Evolutionary conservation across 768 basidiomycete genomes (phyloP).

Genomic region (Leccinum rimulosum): DNA sequence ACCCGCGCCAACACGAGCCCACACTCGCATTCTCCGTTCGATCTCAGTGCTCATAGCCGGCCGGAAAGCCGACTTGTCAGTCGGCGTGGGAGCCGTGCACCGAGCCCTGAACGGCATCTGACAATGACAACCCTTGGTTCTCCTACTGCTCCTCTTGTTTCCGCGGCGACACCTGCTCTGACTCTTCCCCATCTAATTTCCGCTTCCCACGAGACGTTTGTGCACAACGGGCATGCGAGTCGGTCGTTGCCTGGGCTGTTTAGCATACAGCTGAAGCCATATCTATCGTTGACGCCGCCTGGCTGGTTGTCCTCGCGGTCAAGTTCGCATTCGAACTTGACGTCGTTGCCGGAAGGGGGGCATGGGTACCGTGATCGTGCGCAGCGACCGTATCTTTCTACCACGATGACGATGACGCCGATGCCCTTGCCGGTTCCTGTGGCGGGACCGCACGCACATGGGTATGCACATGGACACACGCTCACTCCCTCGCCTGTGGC

Average conservation of each 20-base stretch:
- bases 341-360: slow-evolving; percentile 6
- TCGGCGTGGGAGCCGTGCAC: slow-evolving; percentile 44
- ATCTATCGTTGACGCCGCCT: slow-evolving; percentile 43
- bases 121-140: slow-evolving; percentile 8
- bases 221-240: slow-evolving; percentile 51
- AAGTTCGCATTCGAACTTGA: slow-evolving; percentile 33
- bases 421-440: slow-evolving; percentile 1
- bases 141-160: background rate
- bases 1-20: slow-evolving; percentile 14
- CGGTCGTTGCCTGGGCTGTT: slow-evolving; percentile 53
- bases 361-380: background rate
- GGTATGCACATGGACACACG: background rate
- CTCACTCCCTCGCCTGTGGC: slow-evolving; percentile 5
- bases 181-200: slow-evolving; percentile 7
- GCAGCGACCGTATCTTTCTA: background rate
- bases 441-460: background rate
- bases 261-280: slow-evolving; percentile 62
- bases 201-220: slow-evolving; percentile 44
- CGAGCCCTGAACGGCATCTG: slow-evolving; percentile 53
- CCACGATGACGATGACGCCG: background rate
- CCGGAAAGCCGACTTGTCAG: slow-evolving; percentile 31
- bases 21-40: slow-evolving; percentile 23
- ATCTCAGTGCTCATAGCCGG: slow-evolving; percentile 19
- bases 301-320: slow-evolving; percentile 41
- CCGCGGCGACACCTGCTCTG: background rate